Percentiles rank a stretch among this genome's conserved stretches.
These are phyloP conservation scores for Zygosaccharomyces bisporus DNA, from an alignment of 805 yeast genomes.

Conservation along the genomic window DNA sequence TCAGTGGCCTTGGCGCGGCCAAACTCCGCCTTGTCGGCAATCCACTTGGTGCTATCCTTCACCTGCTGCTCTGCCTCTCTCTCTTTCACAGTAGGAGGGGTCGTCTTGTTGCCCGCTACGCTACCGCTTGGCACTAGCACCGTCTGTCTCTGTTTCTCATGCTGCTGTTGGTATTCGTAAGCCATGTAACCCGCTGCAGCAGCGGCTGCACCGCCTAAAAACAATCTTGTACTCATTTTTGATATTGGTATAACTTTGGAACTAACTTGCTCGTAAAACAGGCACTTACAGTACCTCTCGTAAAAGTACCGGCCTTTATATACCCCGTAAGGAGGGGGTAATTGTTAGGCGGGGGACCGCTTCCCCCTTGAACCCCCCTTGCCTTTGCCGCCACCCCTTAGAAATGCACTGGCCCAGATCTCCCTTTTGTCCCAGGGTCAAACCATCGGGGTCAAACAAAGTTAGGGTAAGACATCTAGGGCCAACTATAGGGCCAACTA, in stretches of 20 bases:
- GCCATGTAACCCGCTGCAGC: conserved; percentile 28
- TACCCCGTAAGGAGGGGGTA: neutral
- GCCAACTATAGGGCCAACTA: too few species aligned
- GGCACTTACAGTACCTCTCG: neutral
- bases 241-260: neutral
- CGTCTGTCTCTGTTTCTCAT: conserved; percentile 20
- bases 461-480: neutral
- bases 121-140: neutral
- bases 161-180: conserved; percentile 25
- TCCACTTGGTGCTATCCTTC: conserved; percentile 14
- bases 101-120: neutral
- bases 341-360: neutral
- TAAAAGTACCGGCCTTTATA: neutral
- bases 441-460: neutral
- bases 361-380: conserved; percentile 3
- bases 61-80: conserved; percentile 11
- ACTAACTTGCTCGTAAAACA: too few species aligned
- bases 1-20: conserved; percentile 11
- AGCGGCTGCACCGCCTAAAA: conserved; percentile 29
- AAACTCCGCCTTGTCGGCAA: conserved; percentile 12
- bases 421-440: conserved; percentile 6
- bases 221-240: conserved; percentile 25
- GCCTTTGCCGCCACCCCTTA: conserved; percentile 10
- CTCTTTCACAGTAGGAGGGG: neutral
- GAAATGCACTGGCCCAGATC: conserved; percentile 4